Evolutionary conservation across 306 rosid species (phyloP).

Genomic region (Castanopsis chinensis): DNA sequence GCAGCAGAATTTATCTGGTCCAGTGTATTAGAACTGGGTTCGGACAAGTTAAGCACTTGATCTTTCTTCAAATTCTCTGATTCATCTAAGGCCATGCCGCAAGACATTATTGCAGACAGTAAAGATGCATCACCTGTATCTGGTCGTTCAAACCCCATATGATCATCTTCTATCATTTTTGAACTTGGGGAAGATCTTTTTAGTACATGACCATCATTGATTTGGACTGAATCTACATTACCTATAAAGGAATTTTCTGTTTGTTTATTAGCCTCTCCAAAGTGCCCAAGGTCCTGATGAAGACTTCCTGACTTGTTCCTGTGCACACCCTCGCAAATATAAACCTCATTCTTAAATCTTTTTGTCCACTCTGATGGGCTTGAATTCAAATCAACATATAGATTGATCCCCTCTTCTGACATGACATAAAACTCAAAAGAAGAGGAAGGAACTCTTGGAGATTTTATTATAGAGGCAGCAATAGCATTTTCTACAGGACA

Average conservation of each 20-base stretch:
- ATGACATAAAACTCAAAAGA: constrained; percentile 63
- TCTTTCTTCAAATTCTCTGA: constrained; percentile 38
- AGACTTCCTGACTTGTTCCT: constrained; percentile 36
- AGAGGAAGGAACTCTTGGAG: constrained; percentile 30
- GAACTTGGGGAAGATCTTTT: constrained; percentile 32
- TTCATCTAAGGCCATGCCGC: constrained; percentile 19
- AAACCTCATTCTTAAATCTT: constrained; percentile 53
- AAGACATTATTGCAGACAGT: constrained; percentile 22
- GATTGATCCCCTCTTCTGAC: constrained; percentile 66
- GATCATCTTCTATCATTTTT: constrained; percentile 26
- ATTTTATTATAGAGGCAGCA: constrained; percentile 31
- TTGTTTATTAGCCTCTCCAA: constrained; percentile 33
- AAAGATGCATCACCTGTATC: constrained; percentile 32
- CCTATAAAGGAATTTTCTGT: constrained; percentile 33
- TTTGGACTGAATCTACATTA: constrained; percentile 28
- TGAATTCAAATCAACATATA: constrained; percentile 63
- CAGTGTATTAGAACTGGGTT: constrained; percentile 15
- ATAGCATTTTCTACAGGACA: constrained; percentile 36
- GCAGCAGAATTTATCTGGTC: constrained; percentile 20
- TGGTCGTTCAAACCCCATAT: constrained; percentile 22
- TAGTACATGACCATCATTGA: constrained; percentile 26
- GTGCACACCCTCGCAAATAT: constrained; percentile 33
- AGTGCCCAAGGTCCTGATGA: constrained; percentile 41
- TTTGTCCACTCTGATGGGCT: constrained; percentile 67
- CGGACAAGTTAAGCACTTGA: constrained; percentile 33